A percentile compares a stretch with the other conserved stretches of the same genome.
These are phyloP conservation scores for Lactarius hengduanensis DNA, from an alignment of 768 basidiomycete genomes.

Conservation along the genomic window DNA sequence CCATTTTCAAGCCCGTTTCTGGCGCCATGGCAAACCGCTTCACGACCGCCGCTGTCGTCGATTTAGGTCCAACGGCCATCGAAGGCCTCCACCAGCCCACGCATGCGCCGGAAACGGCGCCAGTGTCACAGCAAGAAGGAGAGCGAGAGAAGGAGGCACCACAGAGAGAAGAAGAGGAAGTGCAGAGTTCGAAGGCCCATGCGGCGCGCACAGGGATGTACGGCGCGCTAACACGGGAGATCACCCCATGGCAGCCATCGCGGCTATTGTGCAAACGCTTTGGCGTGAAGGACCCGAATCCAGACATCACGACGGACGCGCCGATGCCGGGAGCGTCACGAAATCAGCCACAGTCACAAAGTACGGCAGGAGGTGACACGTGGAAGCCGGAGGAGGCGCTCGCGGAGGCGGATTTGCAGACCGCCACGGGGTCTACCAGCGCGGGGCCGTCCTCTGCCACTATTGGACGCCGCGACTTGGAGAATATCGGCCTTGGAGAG, in stretches of 20 bases:
- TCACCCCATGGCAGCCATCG: slow-evolving; percentile 75
- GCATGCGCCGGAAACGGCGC: slow-evolving; percentile 47
- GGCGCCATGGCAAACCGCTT: slow-evolving; percentile 96
- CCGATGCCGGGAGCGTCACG: slow-evolving; percentile 24
- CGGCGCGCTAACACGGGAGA: slow-evolving; percentile 80
- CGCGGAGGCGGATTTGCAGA: slow-evolving; percentile 23
- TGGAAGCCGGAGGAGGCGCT: slow-evolving; percentile 29
- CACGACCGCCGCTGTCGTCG: slow-evolving; percentile 74
- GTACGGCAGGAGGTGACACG: neutral
- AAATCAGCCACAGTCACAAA: neutral
- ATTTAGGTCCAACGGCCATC: slow-evolving; percentile 55
- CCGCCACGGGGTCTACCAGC: slow-evolving; percentile 12
- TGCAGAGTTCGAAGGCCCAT: slow-evolving; percentile 72
- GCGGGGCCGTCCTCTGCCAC: neutral
- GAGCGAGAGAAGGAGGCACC: slow-evolving; percentile 46
- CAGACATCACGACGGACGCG: slow-evolving; percentile 44
- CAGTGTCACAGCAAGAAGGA: slow-evolving; percentile 32
- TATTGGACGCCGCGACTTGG: slow-evolving; percentile 47
- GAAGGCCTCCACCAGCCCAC: slow-evolving; percentile 52
- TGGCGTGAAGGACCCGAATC: slow-evolving; percentile 85
- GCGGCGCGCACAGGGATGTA: slow-evolving; percentile 90
- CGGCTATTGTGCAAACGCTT: slow-evolving; percentile 90
- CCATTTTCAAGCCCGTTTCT: slow-evolving; percentile 87
- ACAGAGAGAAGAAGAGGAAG: slow-evolving; percentile 50
- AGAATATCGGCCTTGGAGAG: slow-evolving; percentile 87